Percentiles rank a stretch among this genome's conserved stretches.
Conservation (phyloP, 177 flowering plant genomes). For the Telopea speciosissima region DNA sequence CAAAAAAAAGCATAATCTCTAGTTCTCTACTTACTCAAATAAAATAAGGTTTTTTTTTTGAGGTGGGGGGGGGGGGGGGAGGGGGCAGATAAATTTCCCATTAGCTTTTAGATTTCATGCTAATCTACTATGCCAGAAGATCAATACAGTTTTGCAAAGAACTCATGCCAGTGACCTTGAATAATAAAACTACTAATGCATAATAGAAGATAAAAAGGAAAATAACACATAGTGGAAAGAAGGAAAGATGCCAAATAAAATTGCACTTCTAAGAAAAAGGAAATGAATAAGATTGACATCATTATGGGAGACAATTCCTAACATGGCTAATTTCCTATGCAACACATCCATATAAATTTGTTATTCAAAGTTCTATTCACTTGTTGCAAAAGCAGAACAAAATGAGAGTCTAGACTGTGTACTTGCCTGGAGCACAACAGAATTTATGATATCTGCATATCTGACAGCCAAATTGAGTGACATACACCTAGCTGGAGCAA, state of each 20-base stretch:
- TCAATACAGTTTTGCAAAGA: too few relatives aligned
- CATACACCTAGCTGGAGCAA: slow-evolving; percentile 66
- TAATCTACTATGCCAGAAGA: too few relatives aligned
- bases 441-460: slow-evolving; percentile 73
- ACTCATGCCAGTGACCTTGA: not conserved
- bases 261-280: too few relatives aligned
- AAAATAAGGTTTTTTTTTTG: too few relatives aligned
- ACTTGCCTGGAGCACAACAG: slow-evolving; percentile 70
- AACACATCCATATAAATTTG: not conserved
- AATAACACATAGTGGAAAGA: not conserved
- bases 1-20: too few relatives aligned
- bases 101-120: too few relatives aligned
- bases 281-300: not conserved
- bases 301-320: not conserved
- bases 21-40: too few relatives aligned
- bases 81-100: too few relatives aligned
- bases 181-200: not conserved
- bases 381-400: not conserved
- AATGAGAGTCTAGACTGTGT: not conserved
- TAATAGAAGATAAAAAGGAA: too few relatives aligned
- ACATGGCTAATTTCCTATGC: not conserved
- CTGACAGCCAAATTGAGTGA: slow-evolving; percentile 69
- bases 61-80: too few relatives aligned
- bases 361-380: not conserved
- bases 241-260: not conserved